These are phyloP conservation scores for Penicillium cosmopolitanum DNA, from an alignment of 495 filamentous ascomycete genomes.

Conservation along the genomic window DNA sequence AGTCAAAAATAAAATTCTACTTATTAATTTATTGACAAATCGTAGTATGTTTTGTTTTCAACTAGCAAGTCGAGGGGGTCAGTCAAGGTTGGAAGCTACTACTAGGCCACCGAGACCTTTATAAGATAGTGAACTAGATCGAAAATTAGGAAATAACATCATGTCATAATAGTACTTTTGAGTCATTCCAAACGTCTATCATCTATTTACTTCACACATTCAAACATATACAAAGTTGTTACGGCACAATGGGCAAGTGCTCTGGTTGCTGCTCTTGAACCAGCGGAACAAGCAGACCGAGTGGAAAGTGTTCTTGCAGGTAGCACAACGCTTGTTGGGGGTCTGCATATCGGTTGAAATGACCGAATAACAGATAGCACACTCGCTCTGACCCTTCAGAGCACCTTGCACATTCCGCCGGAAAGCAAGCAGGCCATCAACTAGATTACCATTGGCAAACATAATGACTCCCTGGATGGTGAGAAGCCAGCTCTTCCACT, in stretches of 20 bases:
- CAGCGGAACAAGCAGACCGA: conserved; percentile 87
- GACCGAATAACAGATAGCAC: conserved; percentile 95
- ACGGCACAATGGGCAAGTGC: conserved; percentile 86
- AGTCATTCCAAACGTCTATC: conserved; percentile 8
- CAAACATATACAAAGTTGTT: conserved; percentile 75
- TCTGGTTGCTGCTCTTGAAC: conserved; percentile 91
- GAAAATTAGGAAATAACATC: neutral
- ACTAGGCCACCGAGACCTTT: too few relatives aligned
- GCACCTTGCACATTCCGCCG: conserved; percentile 80
- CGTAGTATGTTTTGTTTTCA: neutral
- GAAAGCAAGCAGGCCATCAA: conserved; percentile 83
- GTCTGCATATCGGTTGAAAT: conserved; percentile 83
- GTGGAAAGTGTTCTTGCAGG: conserved; percentile 95
- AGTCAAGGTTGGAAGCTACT: too few relatives aligned
- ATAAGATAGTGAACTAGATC: neutral
- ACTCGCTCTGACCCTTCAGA: conserved; percentile 91
- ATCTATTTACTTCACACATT: conserved; percentile 9
- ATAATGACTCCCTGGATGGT: conserved; percentile 91
- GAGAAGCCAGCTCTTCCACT: conserved; percentile 84
- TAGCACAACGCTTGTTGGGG: conserved; percentile 87
- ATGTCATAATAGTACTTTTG: neutral
- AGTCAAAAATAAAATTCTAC: conserved; percentile 31
- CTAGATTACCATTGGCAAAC: conserved; percentile 82
- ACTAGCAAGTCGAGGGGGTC: too few relatives aligned
- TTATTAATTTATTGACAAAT: neutral